Base-by-base conservation (phyloP, 345 rosid species). In the Gossypium turneri region DNA sequence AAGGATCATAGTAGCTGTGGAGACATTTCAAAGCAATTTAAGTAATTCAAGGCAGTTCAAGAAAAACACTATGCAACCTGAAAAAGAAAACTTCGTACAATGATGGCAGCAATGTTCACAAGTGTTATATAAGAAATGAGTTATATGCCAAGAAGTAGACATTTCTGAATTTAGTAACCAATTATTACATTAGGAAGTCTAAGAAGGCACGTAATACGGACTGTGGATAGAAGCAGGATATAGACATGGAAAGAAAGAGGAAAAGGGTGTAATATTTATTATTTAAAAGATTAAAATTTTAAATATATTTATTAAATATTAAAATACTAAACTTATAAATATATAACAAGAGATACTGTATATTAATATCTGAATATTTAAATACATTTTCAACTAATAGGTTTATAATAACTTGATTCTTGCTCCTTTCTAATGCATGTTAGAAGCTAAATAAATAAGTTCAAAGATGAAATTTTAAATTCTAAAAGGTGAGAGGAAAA, bases 1-100 rank as follows among this genome's bases (percentile, higher is more conserved):
- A 95, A 64, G 97, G 92, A 90, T 95, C 99, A 73, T 94, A 94
- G 78, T 94, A 94, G 83, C 98, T 94, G 94, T 79, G 77, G 43
- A 72, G 72, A 79, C 48, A 73, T 71, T 71, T 73, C 70, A 13
- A 27, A 48, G 27, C 48, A 74, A 43, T 56, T 5, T 57, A 10
- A 17, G 51, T 56, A 57, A 52, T 3, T 52, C 50, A 22, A 48
- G 19, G 43, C 24, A 60, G 50, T 25, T n/a, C 41, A 48, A 48
- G 15, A 48, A 48, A 48, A 48, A 12, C 52, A 34, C 16, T 48
- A 48, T 48, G 52, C 51, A 65, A 63, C 22, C 47, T n/a, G 22
- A 15, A 72, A 27, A 55, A 34, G 17, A 55, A 71, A 41, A 34
- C 29, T 71, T 41, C 15, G 44, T 56, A 44, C 64, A 20, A 44